Evolutionary conservation across 192 early-diverging fungal species (phyloP).

Genomic region (Allomyces macrogynus): DNA sequence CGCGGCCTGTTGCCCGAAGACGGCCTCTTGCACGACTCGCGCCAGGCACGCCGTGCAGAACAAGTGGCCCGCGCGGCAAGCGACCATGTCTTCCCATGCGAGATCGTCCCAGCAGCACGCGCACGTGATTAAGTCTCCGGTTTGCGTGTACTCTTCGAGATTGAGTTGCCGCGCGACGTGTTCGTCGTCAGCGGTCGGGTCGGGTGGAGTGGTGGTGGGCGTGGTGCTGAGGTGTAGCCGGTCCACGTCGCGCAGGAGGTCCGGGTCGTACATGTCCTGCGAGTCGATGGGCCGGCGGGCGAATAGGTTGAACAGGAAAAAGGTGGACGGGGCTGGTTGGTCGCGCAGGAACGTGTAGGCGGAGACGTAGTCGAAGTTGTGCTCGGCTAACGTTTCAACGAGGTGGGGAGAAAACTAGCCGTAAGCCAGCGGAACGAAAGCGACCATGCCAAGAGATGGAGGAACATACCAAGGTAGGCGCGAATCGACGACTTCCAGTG

Average conservation of each 20-base stretch:
- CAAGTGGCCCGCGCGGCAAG: conserved; percentile 4
- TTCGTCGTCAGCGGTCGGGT: neutral
- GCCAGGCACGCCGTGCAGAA: conserved; percentile 5
- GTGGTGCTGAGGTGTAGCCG: neutral
- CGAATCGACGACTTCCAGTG: neutral
- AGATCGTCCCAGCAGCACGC: conserved; percentile 7
- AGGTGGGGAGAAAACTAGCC: neutral
- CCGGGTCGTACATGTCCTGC: neutral
- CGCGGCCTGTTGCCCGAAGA: conserved; percentile 6
- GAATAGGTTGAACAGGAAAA: neutral
- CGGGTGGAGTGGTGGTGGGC: neutral
- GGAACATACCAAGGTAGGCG: neutral
- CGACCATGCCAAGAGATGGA: too few species aligned
- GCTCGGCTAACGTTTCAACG: neutral
- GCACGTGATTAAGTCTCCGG: conserved; percentile 2
- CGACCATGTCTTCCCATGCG: conserved; percentile 5
- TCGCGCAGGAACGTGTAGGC: too few species aligned
- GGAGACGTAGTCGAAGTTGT: neutral
- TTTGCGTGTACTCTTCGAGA: neutral
- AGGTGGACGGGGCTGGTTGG: too few species aligned
- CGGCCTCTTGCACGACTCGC: conserved; percentile 2
- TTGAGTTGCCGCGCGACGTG: neutral
- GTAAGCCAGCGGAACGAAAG: neutral
- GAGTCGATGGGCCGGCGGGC: neutral
- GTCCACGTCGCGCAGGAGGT: neutral